Conservation (phyloP, 164 flowering plant genomes). For the Cinnamomum micranthum region DNA sequence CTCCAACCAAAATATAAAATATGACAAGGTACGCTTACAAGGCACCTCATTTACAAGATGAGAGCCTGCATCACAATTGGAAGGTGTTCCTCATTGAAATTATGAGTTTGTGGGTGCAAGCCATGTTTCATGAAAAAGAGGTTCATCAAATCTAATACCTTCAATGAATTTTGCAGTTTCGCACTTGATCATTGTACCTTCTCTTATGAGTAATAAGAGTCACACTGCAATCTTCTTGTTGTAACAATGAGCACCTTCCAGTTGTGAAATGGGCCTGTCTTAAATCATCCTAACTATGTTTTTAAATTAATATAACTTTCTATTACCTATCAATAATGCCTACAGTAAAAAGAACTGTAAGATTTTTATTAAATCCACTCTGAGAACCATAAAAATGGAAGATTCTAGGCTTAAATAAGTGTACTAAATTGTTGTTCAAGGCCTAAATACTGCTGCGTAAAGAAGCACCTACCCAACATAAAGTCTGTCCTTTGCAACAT, state of each 20-base stretch:
- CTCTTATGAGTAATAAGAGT: too few relatives aligned
- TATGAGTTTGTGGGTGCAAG: too few relatives aligned
- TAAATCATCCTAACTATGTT: not conserved
- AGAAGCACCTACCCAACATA: constrained; percentile 70
- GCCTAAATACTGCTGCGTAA: not conserved
- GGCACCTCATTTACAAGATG: not conserved
- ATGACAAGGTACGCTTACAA: not conserved
- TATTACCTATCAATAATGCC: not conserved
- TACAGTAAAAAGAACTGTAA: not conserved
- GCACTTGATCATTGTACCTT: not conserved
- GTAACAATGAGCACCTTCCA: too few relatives aligned
- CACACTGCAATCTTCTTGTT: too few relatives aligned
- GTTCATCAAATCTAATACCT: not conserved
- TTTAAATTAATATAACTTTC: too few relatives aligned
- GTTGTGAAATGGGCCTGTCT: too few relatives aligned
- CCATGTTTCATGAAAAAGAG: too few relatives aligned
- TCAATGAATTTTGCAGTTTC: not conserved
- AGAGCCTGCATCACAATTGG: too few relatives aligned
- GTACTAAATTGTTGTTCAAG: not conserved
- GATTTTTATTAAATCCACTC: not conserved
- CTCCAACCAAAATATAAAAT: not conserved
- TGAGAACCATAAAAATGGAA: not conserved
- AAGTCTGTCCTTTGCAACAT: constrained; percentile 93
- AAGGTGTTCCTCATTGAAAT: too few relatives aligned
- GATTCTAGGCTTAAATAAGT: not conserved